A percentile compares a stretch with the other conserved stretches of the same genome.
phyloP scores from a whole-genome alignment of 495 filamentous ascomycete genomes.

The Cercophora scortea region DNA sequence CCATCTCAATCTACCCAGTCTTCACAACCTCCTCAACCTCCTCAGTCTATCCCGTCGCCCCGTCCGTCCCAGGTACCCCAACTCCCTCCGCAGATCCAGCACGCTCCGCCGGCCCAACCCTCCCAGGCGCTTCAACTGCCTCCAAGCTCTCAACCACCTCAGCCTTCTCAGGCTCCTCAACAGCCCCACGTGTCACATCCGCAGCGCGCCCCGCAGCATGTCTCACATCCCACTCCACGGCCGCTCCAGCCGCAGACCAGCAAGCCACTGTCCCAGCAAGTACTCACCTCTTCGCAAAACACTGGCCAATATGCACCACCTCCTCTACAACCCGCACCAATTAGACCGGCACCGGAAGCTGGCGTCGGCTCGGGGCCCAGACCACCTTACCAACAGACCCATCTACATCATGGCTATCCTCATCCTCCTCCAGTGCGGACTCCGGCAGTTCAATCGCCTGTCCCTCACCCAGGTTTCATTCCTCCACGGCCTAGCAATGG shows the following conservation, averaged over 20 bases:
- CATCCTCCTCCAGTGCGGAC: slow-evolving; percentile 7
- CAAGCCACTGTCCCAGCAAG: slow-evolving; percentile 18
- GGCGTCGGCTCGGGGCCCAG: neutral
- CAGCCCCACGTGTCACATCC: neutral
- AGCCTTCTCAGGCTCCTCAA: neutral
- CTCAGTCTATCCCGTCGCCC: neutral
- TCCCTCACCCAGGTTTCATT: slow-evolving; percentile 16
- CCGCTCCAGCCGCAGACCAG: slow-evolving; percentile 19
- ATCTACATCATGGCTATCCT: slow-evolving; percentile 12
- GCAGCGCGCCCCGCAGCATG: slow-evolving; percentile 8
- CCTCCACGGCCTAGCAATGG: slow-evolving; percentile 11
- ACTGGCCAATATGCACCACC: slow-evolving; percentile 15
- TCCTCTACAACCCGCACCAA: slow-evolving; percentile 20
- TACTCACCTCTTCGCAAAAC: slow-evolving; percentile 30
- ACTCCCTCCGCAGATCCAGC: neutral
- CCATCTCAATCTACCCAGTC: too few relatives aligned
- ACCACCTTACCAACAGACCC: slow-evolving; percentile 10
- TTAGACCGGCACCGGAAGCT: slow-evolving; percentile 6
- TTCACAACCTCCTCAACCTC: too few relatives aligned
- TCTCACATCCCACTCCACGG: slow-evolving; percentile 1
- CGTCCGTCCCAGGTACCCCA: slow-evolving; percentile 1
- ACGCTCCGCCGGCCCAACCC: neutral
- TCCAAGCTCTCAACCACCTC: neutral
- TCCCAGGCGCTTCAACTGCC: slow-evolving; percentile 2
- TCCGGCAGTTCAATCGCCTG: slow-evolving; percentile 13